phyloP scores from a whole-genome alignment of 164 flowering plant genomes.

The Sedum album region DNA sequence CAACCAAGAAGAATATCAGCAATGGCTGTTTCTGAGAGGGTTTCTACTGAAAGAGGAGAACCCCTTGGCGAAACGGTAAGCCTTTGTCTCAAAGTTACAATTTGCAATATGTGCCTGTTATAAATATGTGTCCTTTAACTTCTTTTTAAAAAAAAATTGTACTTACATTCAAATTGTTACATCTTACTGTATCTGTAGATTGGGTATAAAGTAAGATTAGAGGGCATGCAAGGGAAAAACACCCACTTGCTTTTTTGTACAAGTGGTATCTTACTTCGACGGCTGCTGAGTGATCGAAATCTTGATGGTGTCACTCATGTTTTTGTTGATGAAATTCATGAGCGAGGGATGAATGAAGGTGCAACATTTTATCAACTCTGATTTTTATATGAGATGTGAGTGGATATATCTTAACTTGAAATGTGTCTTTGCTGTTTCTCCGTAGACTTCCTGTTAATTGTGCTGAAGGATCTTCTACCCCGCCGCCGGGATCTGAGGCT shows the following conservation, averaged over 20 bases:
- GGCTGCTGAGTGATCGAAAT: slow-evolving; percentile 80
- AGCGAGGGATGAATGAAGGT: slow-evolving; percentile 99
- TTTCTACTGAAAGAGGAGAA: slow-evolving; percentile 95
- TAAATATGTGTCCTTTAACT: not conserved
- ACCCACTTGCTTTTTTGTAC: slow-evolving; percentile 98
- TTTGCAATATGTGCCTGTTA: not conserved
- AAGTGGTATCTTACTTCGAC: slow-evolving; percentile 91
- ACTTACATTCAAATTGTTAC: slow-evolving; percentile 25
- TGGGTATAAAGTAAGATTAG: slow-evolving; percentile 97
- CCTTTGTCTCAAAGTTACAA: slow-evolving; percentile 5
- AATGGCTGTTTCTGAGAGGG: slow-evolving; percentile 94
- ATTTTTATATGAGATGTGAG: not conserved
- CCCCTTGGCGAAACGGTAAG: slow-evolving; percentile 94
- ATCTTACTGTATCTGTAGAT: slow-evolving; percentile 47
- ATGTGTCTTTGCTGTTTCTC: slow-evolving; percentile 3
- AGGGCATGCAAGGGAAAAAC: slow-evolving; percentile 96
- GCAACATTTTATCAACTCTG: not conserved
- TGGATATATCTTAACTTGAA: not conserved
- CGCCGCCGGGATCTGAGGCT: slow-evolving; percentile 90
- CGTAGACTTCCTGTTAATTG: slow-evolving; percentile 87
- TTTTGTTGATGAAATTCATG: slow-evolving; percentile 99
- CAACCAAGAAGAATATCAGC: slow-evolving; percentile 99
- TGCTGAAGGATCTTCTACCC: slow-evolving; percentile 93
- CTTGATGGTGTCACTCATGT: slow-evolving; percentile 93
- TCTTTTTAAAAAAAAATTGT: too few species aligned